Conservation (phyloP, 1,139 yeast genomes). For the Zygoascus meyerae region DNA sequence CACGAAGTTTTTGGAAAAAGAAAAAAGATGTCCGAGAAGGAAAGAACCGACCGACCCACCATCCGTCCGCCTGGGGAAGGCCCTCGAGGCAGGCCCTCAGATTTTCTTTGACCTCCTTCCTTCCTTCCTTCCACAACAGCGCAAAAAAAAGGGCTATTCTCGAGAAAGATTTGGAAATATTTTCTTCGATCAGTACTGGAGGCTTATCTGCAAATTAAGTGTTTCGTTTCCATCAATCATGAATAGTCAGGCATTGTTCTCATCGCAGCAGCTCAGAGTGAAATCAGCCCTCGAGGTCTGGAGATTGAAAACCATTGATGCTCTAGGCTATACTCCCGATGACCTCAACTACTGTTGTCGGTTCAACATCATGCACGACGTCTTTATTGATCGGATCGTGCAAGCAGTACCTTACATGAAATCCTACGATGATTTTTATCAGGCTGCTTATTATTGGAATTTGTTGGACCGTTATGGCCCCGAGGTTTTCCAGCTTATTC, state of each 20-base stretch:
- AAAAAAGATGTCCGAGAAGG: no score
- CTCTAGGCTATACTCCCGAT: slow-evolving; percentile 23
- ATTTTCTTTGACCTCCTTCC: no score
- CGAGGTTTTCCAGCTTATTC: slow-evolving; percentile 24
- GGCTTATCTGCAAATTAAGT: background rate
- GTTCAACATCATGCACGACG: slow-evolving; percentile 27
- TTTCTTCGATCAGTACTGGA: no score
- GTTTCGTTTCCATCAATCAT: no score
- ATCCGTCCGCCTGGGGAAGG: background rate
- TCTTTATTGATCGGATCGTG: slow-evolving; percentile 27
- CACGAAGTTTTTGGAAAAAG: background rate
- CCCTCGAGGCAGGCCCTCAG: background rate
- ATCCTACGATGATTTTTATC: slow-evolving; percentile 22
- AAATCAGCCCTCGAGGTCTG: slow-evolving; percentile 21
- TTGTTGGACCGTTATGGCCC: slow-evolving; percentile 26
- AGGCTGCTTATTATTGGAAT: slow-evolving; percentile 28
- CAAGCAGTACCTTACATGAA: slow-evolving; percentile 22
- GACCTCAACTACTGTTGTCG: slow-evolving; percentile 26
- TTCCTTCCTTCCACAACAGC: slow-evolving; percentile 1
- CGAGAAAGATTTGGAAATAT: background rate
- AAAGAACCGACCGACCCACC: background rate
- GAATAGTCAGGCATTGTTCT: no score
- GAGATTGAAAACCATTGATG: slow-evolving; percentile 22
- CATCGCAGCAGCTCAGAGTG: slow-evolving; percentile 10
- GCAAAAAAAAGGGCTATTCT: background rate